phyloP scores from a whole-genome alignment of 805 yeast genomes.

The Tetrapisispora iriomotensis region DNA sequence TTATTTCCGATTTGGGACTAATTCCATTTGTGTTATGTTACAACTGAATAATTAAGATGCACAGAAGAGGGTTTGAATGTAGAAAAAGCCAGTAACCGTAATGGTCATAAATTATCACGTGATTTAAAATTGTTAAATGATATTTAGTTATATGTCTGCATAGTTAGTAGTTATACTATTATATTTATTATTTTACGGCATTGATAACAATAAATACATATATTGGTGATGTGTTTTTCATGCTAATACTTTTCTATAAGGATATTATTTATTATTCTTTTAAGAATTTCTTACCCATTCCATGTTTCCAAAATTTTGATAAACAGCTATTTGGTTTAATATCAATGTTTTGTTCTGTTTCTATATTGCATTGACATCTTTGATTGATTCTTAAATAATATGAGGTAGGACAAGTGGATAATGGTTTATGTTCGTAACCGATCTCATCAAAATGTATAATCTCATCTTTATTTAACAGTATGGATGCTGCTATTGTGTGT shows the following conservation, averaged over 20 bases:
- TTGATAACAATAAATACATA: too few relatives aligned
- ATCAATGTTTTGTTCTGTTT: constrained; percentile 35
- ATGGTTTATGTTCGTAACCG: constrained; percentile 72
- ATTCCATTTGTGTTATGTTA: too few relatives aligned
- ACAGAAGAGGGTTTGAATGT: too few relatives aligned
- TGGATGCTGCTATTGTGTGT: constrained; percentile 59
- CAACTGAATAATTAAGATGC: too few relatives aligned
- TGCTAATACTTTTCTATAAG: neutral
- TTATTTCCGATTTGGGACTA: too few relatives aligned
- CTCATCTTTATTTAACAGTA: constrained; percentile 49
- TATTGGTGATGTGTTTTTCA: neutral
- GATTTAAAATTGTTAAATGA: too few relatives aligned
- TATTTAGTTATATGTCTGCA: too few relatives aligned
- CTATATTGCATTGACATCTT: constrained; percentile 52
- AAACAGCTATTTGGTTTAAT: constrained; percentile 49
- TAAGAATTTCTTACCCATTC: constrained; percentile 35
- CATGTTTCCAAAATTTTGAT: constrained; percentile 69
- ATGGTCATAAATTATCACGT: too few relatives aligned
- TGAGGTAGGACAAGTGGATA: constrained; percentile 50
- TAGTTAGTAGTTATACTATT: too few relatives aligned
- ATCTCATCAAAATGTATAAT: constrained; percentile 73
- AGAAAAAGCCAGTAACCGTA: too few relatives aligned
- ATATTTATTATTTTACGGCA: too few relatives aligned
- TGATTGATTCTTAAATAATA: constrained; percentile 40
- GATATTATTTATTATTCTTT: constrained; percentile 6